Evolutionary conservation across 345 rosid genomes (phyloP).

Genomic region (Euclidium syriacum): DNA sequence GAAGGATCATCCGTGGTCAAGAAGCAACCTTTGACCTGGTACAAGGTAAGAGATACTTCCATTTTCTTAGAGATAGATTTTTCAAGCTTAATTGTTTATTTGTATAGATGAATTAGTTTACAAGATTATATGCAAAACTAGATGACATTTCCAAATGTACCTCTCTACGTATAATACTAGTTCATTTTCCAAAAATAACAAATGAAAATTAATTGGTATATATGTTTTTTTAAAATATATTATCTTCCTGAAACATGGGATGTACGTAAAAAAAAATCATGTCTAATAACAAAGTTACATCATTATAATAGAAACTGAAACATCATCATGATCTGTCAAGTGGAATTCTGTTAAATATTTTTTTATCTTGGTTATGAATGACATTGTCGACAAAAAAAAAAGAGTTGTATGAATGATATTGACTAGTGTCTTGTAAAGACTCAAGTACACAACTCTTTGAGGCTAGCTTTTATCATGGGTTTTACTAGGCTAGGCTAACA

Average conservation of each 20-base stretch:
- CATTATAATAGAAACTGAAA: not conserved
- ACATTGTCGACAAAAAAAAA: too few species aligned
- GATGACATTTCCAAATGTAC: not conserved
- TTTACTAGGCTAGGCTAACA: not conserved
- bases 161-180: too few species aligned
- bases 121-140: not conserved
- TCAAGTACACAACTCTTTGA: too few species aligned
- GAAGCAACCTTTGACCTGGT: constrained; percentile 67
- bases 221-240: not conserved
- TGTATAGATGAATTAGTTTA: not conserved
- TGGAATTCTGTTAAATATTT: not conserved
- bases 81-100: not conserved
- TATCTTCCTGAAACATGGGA: not conserved
- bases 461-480: not conserved
- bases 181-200: not conserved
- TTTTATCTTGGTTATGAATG: too few species aligned
- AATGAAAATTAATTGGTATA: not conserved
- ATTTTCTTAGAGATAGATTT: not conserved
- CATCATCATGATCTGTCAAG: too few species aligned
- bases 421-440: too few species aligned
- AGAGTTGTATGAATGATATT: not conserved
- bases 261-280: not conserved
- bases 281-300: not conserved
- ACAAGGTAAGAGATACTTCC: constrained; percentile 47
- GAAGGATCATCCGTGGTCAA: constrained; percentile 34